phyloP scores from a whole-genome alignment of 495 filamentous ascomycete genomes.

The Thermothielavioides terrestris region DNA sequence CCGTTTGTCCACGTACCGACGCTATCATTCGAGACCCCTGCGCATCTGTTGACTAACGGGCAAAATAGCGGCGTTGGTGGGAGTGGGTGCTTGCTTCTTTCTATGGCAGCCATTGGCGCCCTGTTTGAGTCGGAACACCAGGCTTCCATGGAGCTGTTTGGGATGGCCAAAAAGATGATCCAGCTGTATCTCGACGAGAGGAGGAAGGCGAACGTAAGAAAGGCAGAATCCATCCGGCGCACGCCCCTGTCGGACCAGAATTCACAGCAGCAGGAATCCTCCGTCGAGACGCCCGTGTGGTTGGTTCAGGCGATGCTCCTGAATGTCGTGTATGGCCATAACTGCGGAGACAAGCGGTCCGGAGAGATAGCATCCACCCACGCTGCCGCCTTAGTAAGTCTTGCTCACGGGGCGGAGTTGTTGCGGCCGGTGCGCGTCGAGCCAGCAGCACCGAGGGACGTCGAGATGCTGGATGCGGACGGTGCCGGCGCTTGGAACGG shows the following conservation, averaged over 20 bases:
- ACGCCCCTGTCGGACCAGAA: slow-evolving; percentile 40
- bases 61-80: slow-evolving; percentile 64
- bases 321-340: slow-evolving; percentile 93
- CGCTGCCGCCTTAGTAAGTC: slow-evolving; percentile 79
- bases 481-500: slow-evolving; percentile 42
- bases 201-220: slow-evolving; percentile 79
- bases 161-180: slow-evolving; percentile 91
- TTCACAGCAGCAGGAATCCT: slow-evolving; percentile 50
- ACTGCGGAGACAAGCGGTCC: slow-evolving; percentile 83
- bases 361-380: slow-evolving; percentile 89
- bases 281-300: slow-evolving; percentile 83
- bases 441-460: slow-evolving; percentile 21
- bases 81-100: slow-evolving; percentile 82
- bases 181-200: slow-evolving; percentile 88
- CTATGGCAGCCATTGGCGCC: slow-evolving; percentile 93
- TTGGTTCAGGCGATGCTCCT: slow-evolving; percentile 97
- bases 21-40: slow-evolving; percentile 75
- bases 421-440: slow-evolving; percentile 46
- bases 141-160: slow-evolving; percentile 79
- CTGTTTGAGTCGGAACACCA: slow-evolving; percentile 81
- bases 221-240: slow-evolving; percentile 57
- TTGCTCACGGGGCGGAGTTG: slow-evolving; percentile 80
- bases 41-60: slow-evolving; percentile 53
- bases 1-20: slow-evolving; percentile 92
- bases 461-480: slow-evolving; percentile 42